These are phyloP conservation scores for Myxozyma mucilagina DNA, from an alignment of 805 yeast species.

Conservation along the genomic window DNA sequence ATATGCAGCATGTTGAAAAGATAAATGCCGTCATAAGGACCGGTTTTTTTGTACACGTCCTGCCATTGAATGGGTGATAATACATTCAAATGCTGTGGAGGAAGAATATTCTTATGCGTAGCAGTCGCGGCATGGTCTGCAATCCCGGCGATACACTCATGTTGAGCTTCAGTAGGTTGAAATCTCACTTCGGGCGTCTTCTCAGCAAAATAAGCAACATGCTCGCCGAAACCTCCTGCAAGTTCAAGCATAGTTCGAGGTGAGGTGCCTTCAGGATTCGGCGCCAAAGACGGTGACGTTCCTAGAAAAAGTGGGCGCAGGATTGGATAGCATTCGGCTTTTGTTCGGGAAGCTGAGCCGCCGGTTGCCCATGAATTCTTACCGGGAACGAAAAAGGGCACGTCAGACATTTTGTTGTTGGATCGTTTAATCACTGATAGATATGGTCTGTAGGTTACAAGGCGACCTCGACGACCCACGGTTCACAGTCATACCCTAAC, in stretches of 20 bases:
- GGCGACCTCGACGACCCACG: too few species aligned
- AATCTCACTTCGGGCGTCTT: conserved; percentile 16
- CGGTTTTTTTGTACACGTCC: conserved; percentile 1
- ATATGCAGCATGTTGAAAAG: conserved; percentile 30
- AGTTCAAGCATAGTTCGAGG: conserved; percentile 19
- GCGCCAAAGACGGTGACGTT: background rate
- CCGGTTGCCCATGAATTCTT: conserved; percentile 29
- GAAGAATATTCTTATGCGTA: conserved; percentile 3
- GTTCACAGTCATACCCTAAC: too few species aligned
- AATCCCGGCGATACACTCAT: conserved; percentile 25
- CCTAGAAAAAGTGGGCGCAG: conserved; percentile 15
- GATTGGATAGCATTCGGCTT: conserved; percentile 19
- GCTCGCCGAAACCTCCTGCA: conserved; percentile 31
- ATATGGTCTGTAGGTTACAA: background rate
- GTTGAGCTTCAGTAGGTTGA: conserved; percentile 31
- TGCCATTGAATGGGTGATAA: conserved; percentile 17
- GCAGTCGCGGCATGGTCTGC: conserved; percentile 9
- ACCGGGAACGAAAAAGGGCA: conserved; percentile 17
- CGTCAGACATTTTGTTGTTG: background rate
- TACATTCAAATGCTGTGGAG: conserved; percentile 20
- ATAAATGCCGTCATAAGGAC: conserved; percentile 21
- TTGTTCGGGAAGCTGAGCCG: conserved; percentile 31
- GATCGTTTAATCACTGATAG: background rate
- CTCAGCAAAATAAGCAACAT: conserved; percentile 24
- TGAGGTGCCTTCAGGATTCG: background rate